phyloP scores from a whole-genome alignment of 1,284 basidiomycete species.

The Ustilago tritici region DNA sequence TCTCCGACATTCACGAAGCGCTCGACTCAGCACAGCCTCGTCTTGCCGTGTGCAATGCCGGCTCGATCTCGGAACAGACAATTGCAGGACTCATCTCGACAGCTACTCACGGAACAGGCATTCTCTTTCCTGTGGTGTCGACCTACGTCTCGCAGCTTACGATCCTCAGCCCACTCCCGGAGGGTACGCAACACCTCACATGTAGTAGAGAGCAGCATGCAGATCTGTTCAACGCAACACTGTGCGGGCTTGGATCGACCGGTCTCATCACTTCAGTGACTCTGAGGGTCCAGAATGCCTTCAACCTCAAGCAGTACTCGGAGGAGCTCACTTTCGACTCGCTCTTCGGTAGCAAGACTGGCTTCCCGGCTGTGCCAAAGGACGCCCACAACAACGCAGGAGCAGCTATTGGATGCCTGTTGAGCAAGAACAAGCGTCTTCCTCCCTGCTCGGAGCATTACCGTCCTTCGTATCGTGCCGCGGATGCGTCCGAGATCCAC shows the following conservation, averaged over 20 bases:
- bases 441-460: constrained; percentile 41
- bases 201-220: constrained; percentile 78
- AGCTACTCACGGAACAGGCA: constrained; percentile 92
- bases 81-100: constrained; percentile 94
- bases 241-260: constrained; percentile 93
- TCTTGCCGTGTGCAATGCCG: constrained; percentile 90
- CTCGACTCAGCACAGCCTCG: constrained; percentile 76
- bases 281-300: constrained; percentile 83
- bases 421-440: constrained; percentile 55
- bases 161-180: constrained; percentile 73
- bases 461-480: constrained; percentile 31
- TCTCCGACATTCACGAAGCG: constrained; percentile 66
- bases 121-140: constrained; percentile 83
- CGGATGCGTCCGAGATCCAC: constrained; percentile 35
- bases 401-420: constrained; percentile 46
- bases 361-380: constrained; percentile 30
- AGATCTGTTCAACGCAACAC: constrained; percentile 89
- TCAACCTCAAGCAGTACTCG: constrained; percentile 83
- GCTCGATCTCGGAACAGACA: constrained; percentile 96
- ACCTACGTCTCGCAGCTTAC: constrained; percentile 82
- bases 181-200: constrained; percentile 76
- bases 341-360: constrained; percentile 72
- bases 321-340: constrained; percentile 77
- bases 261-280: constrained; percentile 86
- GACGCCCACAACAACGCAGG: constrained; percentile 25